Evolutionary conservation across 352 stramenopile genomes (phyloP).

Genomic region (Phytopythium litorale): DNA sequence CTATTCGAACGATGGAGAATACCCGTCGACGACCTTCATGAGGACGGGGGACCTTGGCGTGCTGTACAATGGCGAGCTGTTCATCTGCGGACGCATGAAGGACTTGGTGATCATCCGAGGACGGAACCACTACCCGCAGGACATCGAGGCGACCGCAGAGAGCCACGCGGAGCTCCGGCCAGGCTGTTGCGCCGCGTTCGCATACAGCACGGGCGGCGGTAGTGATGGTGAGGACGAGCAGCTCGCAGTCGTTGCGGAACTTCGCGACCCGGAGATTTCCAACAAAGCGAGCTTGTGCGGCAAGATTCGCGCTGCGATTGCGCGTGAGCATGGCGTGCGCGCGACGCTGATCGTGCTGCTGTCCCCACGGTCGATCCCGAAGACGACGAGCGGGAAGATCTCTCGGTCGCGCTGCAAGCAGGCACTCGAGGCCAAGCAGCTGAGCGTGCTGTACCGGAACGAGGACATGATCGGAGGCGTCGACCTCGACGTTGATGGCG

Average conservation of each 20-base stretch:
- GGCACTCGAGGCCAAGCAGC: slow-evolving; percentile 51
- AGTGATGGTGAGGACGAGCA: slow-evolving; percentile 59
- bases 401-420: slow-evolving; percentile 87
- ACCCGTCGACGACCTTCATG: slow-evolving; percentile 61
- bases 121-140: slow-evolving; percentile 99
- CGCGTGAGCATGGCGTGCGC: slow-evolving; percentile 79
- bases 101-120: slow-evolving; percentile 99
- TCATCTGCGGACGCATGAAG: slow-evolving; percentile 98
- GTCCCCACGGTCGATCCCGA: slow-evolving; percentile 91
- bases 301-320: slow-evolving; percentile 66
- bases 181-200: slow-evolving; percentile 95
- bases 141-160: slow-evolving; percentile 96
- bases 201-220: slow-evolving; percentile 31
- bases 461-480: slow-evolving; percentile 68
- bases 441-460: slow-evolving; percentile 74
- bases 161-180: slow-evolving; percentile 76
- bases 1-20: slow-evolving; percentile 18
- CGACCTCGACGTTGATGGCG: slow-evolving; percentile 30
- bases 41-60: slow-evolving; percentile 98
- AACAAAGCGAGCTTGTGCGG: slow-evolving; percentile 73
- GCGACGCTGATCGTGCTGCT: slow-evolving; percentile 91
- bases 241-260: slow-evolving; percentile 71
- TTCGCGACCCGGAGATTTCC: slow-evolving; percentile 60
- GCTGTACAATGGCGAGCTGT: slow-evolving; percentile 93
- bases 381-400: slow-evolving; percentile 99